These are phyloP conservation scores for Fusarium nelsonii DNA, from an alignment of 2,329 filamentous ascomycete genomes.

Conservation along the genomic window DNA sequence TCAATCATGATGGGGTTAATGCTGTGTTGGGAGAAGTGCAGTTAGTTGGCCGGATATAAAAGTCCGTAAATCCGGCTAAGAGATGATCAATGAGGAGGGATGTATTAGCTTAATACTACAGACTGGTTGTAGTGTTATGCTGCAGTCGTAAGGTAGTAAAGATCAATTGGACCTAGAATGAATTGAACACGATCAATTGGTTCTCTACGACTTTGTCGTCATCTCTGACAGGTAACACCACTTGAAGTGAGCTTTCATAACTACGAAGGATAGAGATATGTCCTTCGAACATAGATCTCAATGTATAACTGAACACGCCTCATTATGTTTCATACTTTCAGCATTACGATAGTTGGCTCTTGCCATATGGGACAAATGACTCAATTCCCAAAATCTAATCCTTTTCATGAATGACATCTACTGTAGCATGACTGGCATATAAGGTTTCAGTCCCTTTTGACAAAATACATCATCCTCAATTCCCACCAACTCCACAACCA, in stretches of 20 bases:
- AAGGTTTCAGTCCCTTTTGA: conserved; percentile 9
- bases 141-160: neutral
- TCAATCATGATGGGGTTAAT: conserved; percentile 13
- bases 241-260: too few relatives aligned
- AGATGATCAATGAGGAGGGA: neutral
- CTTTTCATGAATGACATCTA: conserved; percentile 29
- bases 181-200: too few relatives aligned
- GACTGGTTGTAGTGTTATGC: neutral
- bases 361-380: neutral
- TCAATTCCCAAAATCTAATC: conserved; percentile 11
- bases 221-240: too few relatives aligned
- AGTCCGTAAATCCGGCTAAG: conserved; percentile 9
- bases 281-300: neutral
- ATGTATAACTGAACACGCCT: neutral
- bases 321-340: neutral
- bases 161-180: too few relatives aligned
- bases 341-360: neutral
- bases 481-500: conserved; percentile 14
- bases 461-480: conserved; percentile 17
- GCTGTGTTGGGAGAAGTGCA: conserved; percentile 7
- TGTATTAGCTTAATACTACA: neutral
- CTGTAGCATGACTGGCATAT: conserved; percentile 11
- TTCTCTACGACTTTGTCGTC: too few relatives aligned
- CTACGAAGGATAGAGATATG: too few relatives aligned
- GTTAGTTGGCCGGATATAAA: conserved; percentile 30